phyloP scores from a whole-genome alignment of 2,329 filamentous ascomycete genomes.

The Penicillium vulpinum region DNA sequence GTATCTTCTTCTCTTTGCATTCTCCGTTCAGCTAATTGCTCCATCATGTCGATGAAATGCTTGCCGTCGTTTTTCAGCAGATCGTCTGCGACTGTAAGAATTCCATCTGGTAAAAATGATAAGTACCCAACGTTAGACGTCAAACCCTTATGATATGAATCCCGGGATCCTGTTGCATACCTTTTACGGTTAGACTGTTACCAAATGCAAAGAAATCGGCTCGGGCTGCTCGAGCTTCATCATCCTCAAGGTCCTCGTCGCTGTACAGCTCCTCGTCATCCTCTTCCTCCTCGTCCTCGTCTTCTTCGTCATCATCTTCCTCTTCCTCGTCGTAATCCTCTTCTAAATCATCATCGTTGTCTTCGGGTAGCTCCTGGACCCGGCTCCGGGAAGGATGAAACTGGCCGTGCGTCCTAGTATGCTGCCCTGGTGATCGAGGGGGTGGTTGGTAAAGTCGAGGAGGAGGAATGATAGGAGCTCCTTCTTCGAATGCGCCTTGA shows the following conservation, averaged over 20 bases:
- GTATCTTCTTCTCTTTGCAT: constrained; percentile 97
- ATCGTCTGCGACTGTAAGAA: constrained; percentile 97
- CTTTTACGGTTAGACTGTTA: constrained; percentile 93
- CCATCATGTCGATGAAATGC: constrained; percentile 99
- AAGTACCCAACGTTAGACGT: constrained; percentile 41
- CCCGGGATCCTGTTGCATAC: constrained; percentile 43
- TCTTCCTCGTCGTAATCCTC: constrained; percentile 59
- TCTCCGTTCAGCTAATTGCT: constrained; percentile 92
- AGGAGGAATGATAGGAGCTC: constrained; percentile 67
- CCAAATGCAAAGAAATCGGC: constrained; percentile 97
- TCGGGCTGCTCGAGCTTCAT: constrained; percentile 61
- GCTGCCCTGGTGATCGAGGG: constrained; percentile 55
- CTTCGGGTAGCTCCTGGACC: constrained; percentile 61
- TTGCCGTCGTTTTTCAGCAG: constrained; percentile 98
- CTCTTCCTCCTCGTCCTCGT: constrained; percentile 64
- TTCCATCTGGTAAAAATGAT: constrained; percentile 66
- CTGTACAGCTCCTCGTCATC: constrained; percentile 69
- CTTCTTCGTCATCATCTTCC: constrained; percentile 45
- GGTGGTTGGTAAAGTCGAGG: constrained; percentile 63
- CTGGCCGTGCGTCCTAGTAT: constrained; percentile 54
- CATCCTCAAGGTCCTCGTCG: constrained; percentile 63
- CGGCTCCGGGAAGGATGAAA: constrained; percentile 74
- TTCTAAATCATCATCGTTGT: constrained; percentile 56
- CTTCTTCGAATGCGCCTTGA: constrained; percentile 61
- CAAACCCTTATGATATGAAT: constrained; percentile 18